Conservation (phyloP, 257 asterid genomes). For the Leonotis leonurus region DNA sequence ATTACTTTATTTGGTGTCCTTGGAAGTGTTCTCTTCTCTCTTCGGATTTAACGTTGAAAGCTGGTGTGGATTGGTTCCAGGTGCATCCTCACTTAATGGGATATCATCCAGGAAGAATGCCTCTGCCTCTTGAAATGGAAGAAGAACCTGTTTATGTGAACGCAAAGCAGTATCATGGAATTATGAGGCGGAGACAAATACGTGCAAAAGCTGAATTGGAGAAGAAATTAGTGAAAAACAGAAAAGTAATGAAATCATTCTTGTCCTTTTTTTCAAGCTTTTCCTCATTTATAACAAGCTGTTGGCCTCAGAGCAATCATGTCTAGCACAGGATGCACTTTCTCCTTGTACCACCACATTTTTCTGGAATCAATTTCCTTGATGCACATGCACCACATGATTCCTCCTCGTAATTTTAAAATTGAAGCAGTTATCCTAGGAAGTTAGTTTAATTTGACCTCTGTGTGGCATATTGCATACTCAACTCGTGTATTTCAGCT, state of each 20-base stretch:
- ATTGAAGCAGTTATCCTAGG: conserved; percentile 7
- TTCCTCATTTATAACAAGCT: background rate
- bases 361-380: background rate
- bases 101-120: conserved; percentile 60
- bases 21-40: background rate
- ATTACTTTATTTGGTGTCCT: background rate
- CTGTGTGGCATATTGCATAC: background rate
- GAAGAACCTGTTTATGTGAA: conserved; percentile 82
- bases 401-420: background rate
- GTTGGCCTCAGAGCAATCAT: background rate
- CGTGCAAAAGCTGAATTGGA: conserved; percentile 82
- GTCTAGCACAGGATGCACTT: background rate
- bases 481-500: background rate
- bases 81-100: conserved; percentile 59
- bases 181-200: conserved; percentile 67
- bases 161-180: conserved; percentile 79
- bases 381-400: background rate
- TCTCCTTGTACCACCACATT: background rate
- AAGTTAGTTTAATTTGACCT: background rate
- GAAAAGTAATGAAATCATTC: conserved; percentile 43
- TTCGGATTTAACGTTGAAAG: background rate
- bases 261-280: background rate
- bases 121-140: conserved; percentile 74
- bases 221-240: conserved; percentile 50
- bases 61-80: conserved; percentile 22